Conservation (phyloP, 2,329 filamentous ascomycete species). For the Lecanicillium sp. region DNA sequence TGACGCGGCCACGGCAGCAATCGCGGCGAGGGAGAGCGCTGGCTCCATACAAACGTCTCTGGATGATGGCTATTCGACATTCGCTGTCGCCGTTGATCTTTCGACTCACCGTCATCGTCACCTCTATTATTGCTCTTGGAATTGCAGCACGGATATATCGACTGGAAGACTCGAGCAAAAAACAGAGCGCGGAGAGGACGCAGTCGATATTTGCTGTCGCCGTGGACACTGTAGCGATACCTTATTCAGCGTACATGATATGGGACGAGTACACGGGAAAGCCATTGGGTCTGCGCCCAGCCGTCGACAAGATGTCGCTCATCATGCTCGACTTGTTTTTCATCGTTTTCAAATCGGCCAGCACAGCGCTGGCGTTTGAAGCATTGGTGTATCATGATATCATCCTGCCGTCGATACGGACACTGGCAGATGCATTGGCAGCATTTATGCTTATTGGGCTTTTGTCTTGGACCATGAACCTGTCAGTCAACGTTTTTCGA, state of each 20-base stretch:
- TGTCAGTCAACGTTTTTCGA: conserved; percentile 77
- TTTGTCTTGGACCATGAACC: conserved; percentile 85
- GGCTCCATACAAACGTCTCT: conserved; percentile 49
- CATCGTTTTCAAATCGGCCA: conserved; percentile 94
- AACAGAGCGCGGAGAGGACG: conserved; percentile 50
- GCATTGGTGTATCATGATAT: conserved; percentile 59
- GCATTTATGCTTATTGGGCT: conserved; percentile 75
- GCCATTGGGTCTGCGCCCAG: conserved; percentile 78
- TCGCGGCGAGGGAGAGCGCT: conserved; percentile 27
- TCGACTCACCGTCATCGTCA: conserved; percentile 73
- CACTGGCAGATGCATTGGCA: conserved; percentile 62
- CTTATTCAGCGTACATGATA: conserved; percentile 90
- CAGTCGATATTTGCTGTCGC: conserved; percentile 85
- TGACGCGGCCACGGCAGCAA: conserved; percentile 21
- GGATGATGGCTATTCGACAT: conserved; percentile 67
- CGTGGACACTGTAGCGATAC: conserved; percentile 80
- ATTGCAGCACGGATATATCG: conserved; percentile 71
- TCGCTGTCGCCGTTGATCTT: conserved; percentile 81
- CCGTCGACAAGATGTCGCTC: conserved; percentile 79
- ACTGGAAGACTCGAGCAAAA: conserved; percentile 42
- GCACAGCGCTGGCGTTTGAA: conserved; percentile 83
- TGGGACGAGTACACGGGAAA: conserved; percentile 96
- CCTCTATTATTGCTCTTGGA: conserved; percentile 74
- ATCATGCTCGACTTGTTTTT: conserved; percentile 92
- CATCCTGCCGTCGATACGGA: conserved; percentile 36